Evolutionary conservation across 257 asterid genomes (phyloP), one percentile per base, ranked within the genome.

Genomic region (Mitragyna speciosa): DNA sequence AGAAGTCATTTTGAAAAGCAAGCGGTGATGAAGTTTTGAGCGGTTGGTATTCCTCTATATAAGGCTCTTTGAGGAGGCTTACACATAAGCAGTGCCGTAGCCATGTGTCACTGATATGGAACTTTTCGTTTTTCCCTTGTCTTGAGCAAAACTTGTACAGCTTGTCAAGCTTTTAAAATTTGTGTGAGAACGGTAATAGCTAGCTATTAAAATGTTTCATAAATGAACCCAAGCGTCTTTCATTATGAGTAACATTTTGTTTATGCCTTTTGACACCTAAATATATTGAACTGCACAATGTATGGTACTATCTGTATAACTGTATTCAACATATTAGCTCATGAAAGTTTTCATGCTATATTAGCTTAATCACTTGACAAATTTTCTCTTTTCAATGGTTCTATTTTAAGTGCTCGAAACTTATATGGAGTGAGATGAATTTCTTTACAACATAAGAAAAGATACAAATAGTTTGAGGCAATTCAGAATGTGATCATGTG

Each of bases 51-150:
- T n/a, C 51, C 51, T 47, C 58, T 69, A 75, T 75, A 69, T 52
- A 47, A 22, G 26, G 17, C 31, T 39, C n/a, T 63, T 36, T 19
- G 76, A 80, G 66, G 73, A 17, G 20, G 67, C 49, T 70, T 76
- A 85, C 87, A 82, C 81, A 82, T 78, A 71, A 72, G 30, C 83
- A 69, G 30, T 72, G 81, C 30, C 58, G 75, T 26, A 56, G 85
- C 78, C 90, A 84, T 73, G 87, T 86, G 90, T 87, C 88, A 36
- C 2, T 30, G 67, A 45, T 75, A 22, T 36, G 26, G 47, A 6
- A 22, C 31, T 52, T 17, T 19, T 56, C 45, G 26, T 72, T 36
- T 16, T 65, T 26, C 11, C 51, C 0, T 30, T 31, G 22, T 67
- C 12, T 52, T 52, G 28, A 31, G n/a, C 31, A 31, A 66, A 67